Conservation (phyloP, 352 stramenopile species). For the Phytopythium cucurbitacearum region DNA sequence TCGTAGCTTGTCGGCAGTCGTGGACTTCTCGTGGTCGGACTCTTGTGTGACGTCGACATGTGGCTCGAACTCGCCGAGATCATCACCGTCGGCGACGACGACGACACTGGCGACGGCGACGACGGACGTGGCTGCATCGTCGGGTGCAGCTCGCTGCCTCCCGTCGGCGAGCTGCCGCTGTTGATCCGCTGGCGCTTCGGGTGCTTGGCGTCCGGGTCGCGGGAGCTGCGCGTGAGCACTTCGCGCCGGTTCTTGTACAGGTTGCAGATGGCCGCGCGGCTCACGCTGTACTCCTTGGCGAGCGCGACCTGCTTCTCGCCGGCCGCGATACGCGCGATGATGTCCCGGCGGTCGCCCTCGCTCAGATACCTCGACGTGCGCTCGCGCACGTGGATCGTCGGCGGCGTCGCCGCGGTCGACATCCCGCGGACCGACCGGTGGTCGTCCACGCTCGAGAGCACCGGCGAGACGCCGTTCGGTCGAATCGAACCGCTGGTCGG, state of each 20-base stretch:
- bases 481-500: too few species aligned
- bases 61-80: too few species aligned
- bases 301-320: conserved; percentile 47
- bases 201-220: conserved; percentile 18
- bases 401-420: neutral
- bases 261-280: conserved; percentile 47
- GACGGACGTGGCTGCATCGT: neutral
- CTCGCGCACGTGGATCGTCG: conserved; percentile 15
- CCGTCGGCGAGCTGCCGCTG: neutral
- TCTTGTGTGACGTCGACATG: neutral
- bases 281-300: conserved; percentile 42
- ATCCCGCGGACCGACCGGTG: conserved; percentile 2
- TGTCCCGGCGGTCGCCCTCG: conserved; percentile 33
- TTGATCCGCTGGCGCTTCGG: conserved; percentile 12
- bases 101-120: neutral
- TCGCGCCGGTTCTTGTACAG: conserved; percentile 52
- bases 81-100: too few species aligned
- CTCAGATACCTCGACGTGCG: conserved; percentile 44
- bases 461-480: neutral
- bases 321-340: conserved; percentile 38
- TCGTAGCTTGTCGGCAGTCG: neutral
- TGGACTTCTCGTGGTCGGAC: conserved; percentile 4
- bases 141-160: neutral
- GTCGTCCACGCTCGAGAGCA: neutral
- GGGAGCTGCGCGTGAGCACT: conserved; percentile 30